A percentile compares a stretch with the other conserved stretches of the same genome.
These are phyloP conservation scores for Penicillium psychrofluorescens DNA, from an alignment of 495 filamentous ascomycete species.

Conservation along the genomic window DNA sequence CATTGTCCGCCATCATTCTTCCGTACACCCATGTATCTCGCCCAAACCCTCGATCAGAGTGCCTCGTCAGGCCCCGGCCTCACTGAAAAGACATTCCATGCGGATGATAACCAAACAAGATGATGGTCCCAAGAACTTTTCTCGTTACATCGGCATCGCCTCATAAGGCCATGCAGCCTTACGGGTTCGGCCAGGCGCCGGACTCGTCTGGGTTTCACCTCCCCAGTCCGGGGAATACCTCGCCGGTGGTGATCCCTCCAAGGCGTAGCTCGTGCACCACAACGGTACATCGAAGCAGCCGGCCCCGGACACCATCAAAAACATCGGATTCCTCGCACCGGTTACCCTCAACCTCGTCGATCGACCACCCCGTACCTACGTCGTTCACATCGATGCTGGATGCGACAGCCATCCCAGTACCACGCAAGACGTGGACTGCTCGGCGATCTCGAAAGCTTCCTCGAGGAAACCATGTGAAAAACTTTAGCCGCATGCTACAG, in stretches of 20 bases:
- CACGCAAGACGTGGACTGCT: slow-evolving; percentile 25
- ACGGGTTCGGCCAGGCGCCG: slow-evolving; percentile 8
- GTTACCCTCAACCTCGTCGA: slow-evolving; percentile 25
- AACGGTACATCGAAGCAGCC: slow-evolving; percentile 13
- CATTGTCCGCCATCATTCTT: slow-evolving; percentile 4
- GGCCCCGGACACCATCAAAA: slow-evolving; percentile 16
- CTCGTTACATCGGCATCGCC: slow-evolving; percentile 27
- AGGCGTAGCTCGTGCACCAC: slow-evolving; percentile 24
- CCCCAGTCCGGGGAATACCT: slow-evolving; percentile 16
- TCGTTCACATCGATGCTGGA: slow-evolving; percentile 36
- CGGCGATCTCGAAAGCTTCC: slow-evolving; percentile 29
- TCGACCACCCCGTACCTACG: slow-evolving; percentile 25
- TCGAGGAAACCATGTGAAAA: slow-evolving; percentile 37
- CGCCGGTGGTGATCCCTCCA: slow-evolving; percentile 38
- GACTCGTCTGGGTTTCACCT: slow-evolving; percentile 11
- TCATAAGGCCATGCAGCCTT: slow-evolving; percentile 12
- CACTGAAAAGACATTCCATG: not conserved
- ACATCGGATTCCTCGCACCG: slow-evolving; percentile 14
- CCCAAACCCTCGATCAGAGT: slow-evolving; percentile 40
- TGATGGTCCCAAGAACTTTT: slow-evolving; percentile 45
- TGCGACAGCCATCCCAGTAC: slow-evolving; percentile 38
- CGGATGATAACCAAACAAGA: slow-evolving; percentile 16
- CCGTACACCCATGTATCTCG: slow-evolving; percentile 38
- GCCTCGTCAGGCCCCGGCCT: slow-evolving; percentile 34
- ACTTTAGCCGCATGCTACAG: slow-evolving; percentile 38